A percentile compares a stretch with the other conserved stretches of the same genome.
These are phyloP conservation scores for Lactifluus piperatus DNA, from an alignment of 768 basidiomycete genomes.

Conservation along the genomic window DNA sequence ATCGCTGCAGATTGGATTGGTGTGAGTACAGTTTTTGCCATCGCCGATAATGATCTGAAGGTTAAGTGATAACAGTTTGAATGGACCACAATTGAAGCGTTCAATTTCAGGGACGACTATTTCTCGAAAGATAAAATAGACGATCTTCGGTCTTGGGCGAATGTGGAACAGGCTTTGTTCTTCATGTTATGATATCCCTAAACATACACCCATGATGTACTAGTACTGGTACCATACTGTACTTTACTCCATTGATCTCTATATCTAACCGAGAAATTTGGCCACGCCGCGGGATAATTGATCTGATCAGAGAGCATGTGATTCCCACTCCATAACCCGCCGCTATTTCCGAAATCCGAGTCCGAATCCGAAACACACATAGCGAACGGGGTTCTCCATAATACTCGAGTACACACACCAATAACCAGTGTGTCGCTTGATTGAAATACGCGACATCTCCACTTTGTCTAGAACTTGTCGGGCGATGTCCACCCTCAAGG, in stretches of 20 bases:
- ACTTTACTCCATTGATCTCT: no score
- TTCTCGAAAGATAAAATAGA: slow-evolving; percentile 24
- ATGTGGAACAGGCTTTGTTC: slow-evolving; percentile 7
- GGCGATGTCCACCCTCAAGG: slow-evolving; percentile 24
- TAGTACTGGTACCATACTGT: no score
- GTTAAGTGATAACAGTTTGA: slow-evolving; percentile 40
- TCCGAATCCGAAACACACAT: neutral
- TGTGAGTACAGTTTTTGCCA: slow-evolving; percentile 33
- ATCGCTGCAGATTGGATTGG: slow-evolving; percentile 30
- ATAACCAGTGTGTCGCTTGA: no score
- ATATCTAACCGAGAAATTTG: no score
- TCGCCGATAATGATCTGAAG: slow-evolving; percentile 5
- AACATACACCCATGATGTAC: no score
- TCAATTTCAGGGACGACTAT: slow-evolving; percentile 55
- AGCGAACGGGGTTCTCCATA: no score
- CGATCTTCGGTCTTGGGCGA: slow-evolving; percentile 8
- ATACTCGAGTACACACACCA: no score
- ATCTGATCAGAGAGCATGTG: slow-evolving; percentile 5
- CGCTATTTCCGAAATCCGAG: neutral
- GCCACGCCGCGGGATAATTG: no score
- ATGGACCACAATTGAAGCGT: slow-evolving; percentile 35
- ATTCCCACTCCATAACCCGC: neutral
- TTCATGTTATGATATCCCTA: neutral
- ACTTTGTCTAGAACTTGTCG: neutral
- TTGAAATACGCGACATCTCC: no score